These are phyloP conservation scores for Neurospora sp. DNA, from an alignment of 495 filamentous ascomycete species.

Conservation along the genomic window DNA sequence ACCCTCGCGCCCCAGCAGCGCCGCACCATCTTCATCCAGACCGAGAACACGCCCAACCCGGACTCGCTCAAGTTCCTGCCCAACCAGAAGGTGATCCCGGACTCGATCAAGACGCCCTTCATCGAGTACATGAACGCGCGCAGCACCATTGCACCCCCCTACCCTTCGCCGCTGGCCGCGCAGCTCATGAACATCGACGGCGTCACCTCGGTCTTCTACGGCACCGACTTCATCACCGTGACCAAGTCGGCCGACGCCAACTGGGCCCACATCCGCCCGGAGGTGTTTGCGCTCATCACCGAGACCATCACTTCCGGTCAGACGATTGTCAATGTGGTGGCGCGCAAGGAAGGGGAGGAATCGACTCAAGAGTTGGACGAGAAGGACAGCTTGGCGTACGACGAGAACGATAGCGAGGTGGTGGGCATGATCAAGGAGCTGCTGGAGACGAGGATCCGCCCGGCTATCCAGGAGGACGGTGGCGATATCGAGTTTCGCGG, in stretches of 20 bases:
- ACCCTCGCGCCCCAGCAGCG: slow-evolving; percentile 2
- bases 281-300: slow-evolving; percentile 90
- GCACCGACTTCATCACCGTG: slow-evolving; percentile 90
- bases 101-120: slow-evolving; percentile 60
- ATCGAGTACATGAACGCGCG: slow-evolving; percentile 86
- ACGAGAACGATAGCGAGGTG: slow-evolving; percentile 85
- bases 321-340: slow-evolving; percentile 64
- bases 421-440: slow-evolving; percentile 98
- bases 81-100: slow-evolving; percentile 70
- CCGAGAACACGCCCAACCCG: slow-evolving; percentile 81
- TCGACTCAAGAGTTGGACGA: slow-evolving; percentile 26
- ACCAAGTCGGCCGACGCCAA: slow-evolving; percentile 78
- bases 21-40: slow-evolving; percentile 95
- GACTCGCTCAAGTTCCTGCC: slow-evolving; percentile 94
- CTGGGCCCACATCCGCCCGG: slow-evolving; percentile 92
- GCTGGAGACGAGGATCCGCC: slow-evolving; percentile 88
- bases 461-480: slow-evolving; percentile 93
- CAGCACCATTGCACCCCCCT: slow-evolving; percentile 74
- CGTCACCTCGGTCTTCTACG: slow-evolving; percentile 89
- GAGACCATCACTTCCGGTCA: slow-evolving; percentile 77
- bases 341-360: slow-evolving; percentile 37
- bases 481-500: slow-evolving; percentile 93
- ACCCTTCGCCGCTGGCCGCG: slow-evolving; percentile 88
- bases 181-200: slow-evolving; percentile 86
- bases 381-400: slow-evolving; percentile 63